Evolutionary conservation across 2,329 filamentous ascomycete species (phyloP), one percentile per base, ranked within the genome.

Genomic region (Neurospora crassa): DNA sequence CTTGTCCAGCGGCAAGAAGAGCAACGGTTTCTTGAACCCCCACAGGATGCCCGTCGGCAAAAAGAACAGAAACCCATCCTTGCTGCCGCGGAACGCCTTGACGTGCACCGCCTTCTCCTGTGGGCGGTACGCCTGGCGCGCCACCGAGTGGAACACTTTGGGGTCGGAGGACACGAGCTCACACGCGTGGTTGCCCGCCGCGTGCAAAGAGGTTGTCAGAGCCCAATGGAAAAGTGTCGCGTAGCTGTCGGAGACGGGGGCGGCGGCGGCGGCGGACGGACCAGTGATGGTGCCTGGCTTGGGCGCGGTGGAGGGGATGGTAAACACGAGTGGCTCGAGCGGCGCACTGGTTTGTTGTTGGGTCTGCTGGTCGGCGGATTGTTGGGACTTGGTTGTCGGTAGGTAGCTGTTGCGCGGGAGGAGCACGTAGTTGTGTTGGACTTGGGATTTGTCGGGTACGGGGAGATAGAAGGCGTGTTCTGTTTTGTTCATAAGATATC

Each of bases 41-140:
- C 89, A 92, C 8, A 92, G 78, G 70, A 92, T 91, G 16, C 90
- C 90, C 37, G 84, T 88, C 41, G 88, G 85, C 18, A 92, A 80
- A 77, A 91, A 91, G 77, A 91, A 91, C 0, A 91, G 81, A 74
- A 86, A 91, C 0, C 89, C 90, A 72, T 92, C 90, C 78, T 91
- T 92, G 71, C 86, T 89, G 24, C 90, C 90, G 67, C 89, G 83
- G 79, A 90, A 91, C 1, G 86, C 89, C 75, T 87, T 88, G 67
- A 91, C 86, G 74, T 91, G 88, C 20, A 91, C 89, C 0, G 89
- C 88, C 76, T 85, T 87, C 74, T 91, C 89, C 69, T 82, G 84
- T 0, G 87, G 88, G 40, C 88, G 83, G 74, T 89, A 87, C 6
- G 87, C 78, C 75, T 90, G 88, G 69, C 84, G 84, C 16, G 86